Evolutionary conservation across 2,329 filamentous ascomycete species (phyloP).

Genomic region (Aspergillus thermomutatus): DNA sequence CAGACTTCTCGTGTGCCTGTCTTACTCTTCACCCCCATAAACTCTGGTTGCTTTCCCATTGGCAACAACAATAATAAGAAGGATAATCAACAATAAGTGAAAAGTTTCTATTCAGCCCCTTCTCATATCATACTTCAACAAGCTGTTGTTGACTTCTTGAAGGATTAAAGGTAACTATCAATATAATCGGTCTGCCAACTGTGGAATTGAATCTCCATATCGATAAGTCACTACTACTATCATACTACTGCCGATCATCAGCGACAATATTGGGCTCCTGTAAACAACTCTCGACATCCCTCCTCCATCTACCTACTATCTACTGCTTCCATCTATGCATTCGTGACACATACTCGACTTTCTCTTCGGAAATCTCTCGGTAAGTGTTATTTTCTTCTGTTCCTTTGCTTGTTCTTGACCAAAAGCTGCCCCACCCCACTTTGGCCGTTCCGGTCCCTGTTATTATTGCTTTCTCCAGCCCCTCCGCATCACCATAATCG

Average conservation of each 20-base stretch:
- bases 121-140: background rate
- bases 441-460: slow-evolving; percentile 16
- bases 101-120: background rate
- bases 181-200: background rate
- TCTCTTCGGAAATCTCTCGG: background rate
- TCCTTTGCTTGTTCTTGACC: background rate
- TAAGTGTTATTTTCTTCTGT: background rate
- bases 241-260: background rate
- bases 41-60: background rate
- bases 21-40: background rate
- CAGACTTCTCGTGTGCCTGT: background rate
- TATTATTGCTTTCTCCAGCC: slow-evolving; percentile 16
- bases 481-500: slow-evolving; percentile 12
- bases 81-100: background rate
- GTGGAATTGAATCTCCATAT: background rate
- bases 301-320: background rate
- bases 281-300: background rate
- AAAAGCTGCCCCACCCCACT: slow-evolving; percentile 14
- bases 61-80: background rate
- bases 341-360: background rate
- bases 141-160: background rate
- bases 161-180: background rate
- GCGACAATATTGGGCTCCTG: background rate
- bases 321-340: background rate
- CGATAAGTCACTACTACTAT: background rate